Conservation (phyloP, 83 land plant species). For the Thuja plicata region DNA sequence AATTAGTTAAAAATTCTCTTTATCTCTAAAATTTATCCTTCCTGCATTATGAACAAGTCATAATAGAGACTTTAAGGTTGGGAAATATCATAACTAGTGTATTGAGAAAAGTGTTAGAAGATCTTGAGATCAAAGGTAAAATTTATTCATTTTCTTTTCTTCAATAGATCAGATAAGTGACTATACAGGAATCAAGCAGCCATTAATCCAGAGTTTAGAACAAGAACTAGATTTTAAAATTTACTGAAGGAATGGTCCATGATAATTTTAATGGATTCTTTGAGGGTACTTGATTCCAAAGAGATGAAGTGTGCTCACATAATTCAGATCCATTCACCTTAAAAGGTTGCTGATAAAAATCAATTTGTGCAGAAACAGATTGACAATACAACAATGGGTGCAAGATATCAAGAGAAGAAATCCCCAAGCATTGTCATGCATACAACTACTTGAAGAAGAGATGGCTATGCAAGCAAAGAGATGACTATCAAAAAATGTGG, state of each 20-base stretch:
- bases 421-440: no score
- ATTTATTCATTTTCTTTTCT: background rate
- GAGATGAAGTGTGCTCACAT: constrained; percentile 57
- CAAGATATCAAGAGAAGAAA: no score
- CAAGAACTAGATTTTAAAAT: background rate
- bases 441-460: no score
- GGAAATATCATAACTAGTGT: no score
- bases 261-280: background rate
- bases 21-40: background rate
- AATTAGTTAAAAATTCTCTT: no score
- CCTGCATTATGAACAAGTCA: constrained; percentile 47
- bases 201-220: background rate
- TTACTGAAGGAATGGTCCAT: no score
- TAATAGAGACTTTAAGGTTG: constrained; percentile 61
- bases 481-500: no score
- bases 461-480: no score
- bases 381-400: no score
- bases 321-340: constrained; percentile 68
- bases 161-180: background rate
- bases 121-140: constrained; percentile 43
- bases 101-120: no score
- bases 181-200: background rate
- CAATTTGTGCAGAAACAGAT: no score
- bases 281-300: constrained; percentile 53
- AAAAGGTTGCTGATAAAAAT: no score